Conservation (phyloP, 441 rosid species). For the Flueggea neowawraea region DNA sequence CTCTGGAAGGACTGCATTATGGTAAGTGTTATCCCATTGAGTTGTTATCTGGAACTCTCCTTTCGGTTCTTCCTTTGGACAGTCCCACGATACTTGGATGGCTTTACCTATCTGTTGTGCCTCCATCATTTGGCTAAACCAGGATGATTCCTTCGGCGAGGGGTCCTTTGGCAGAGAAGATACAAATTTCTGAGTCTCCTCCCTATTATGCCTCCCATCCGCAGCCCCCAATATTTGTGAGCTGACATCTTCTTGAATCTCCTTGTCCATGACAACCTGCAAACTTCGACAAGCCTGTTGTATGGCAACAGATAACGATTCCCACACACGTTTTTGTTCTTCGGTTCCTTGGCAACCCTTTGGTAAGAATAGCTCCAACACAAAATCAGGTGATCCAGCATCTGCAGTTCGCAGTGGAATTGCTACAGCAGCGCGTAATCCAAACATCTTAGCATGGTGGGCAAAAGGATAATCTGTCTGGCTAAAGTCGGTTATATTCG, state of each 20-base stretch:
- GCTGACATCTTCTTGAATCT: slow-evolving; percentile 37
- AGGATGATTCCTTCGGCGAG: slow-evolving; percentile 29
- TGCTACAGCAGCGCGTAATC: slow-evolving; percentile 41
- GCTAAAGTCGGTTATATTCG: slow-evolving; percentile 32
- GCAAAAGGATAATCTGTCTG: slow-evolving; percentile 45
- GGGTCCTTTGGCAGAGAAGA: slow-evolving; percentile 31
- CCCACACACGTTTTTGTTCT: slow-evolving; percentile 22
- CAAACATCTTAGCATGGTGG: slow-evolving; percentile 47
- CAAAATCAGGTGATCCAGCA: slow-evolving; percentile 35
- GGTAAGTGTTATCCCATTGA: slow-evolving; percentile 25
- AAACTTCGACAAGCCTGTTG: slow-evolving; percentile 25
- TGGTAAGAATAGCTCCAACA: slow-evolving; percentile 48
- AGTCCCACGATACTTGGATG: slow-evolving; percentile 36
- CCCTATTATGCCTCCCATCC: not conserved
- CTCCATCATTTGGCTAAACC: slow-evolving; percentile 28
- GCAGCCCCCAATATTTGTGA: slow-evolving; percentile 21
- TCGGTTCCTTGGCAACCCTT: slow-evolving; percentile 24
- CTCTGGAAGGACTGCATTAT: slow-evolving; percentile 9
- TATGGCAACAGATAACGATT: slow-evolving; percentile 20
- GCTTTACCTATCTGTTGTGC: slow-evolving; percentile 30
- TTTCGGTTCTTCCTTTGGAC: slow-evolving; percentile 49
- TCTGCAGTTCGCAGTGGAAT: slow-evolving; percentile 30
- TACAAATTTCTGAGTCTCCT: slow-evolving; percentile 20
- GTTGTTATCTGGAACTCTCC: slow-evolving; percentile 47
- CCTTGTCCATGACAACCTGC: slow-evolving; percentile 29